Evolutionary conservation across 495 filamentous ascomycete species (phyloP).

Genomic region (Staphylotrichum tortipilum): DNA sequence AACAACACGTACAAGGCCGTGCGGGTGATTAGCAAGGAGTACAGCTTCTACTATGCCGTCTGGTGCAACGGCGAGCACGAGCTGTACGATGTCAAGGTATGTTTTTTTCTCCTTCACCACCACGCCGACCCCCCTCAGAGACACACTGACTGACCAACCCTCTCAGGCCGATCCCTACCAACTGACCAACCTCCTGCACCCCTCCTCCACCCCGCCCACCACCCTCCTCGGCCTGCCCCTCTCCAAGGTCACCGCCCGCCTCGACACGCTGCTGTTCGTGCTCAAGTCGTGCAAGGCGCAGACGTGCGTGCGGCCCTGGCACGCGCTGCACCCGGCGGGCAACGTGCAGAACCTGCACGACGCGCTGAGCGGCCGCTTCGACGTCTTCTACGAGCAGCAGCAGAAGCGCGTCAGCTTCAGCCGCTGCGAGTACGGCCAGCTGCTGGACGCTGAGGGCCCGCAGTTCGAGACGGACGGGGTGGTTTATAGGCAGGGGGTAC

Average conservation of each 20-base stretch:
- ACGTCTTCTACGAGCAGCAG: constrained; percentile 46
- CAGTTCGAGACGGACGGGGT: constrained; percentile 34
- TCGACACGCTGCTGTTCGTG: constrained; percentile 55
- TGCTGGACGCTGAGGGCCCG: constrained; percentile 53
- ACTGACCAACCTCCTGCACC: constrained; percentile 48
- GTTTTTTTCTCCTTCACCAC: constrained; percentile 8
- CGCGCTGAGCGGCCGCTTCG: constrained; percentile 43
- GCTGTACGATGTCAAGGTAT: constrained; percentile 51
- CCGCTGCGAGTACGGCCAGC: constrained; percentile 52
- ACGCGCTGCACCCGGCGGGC: constrained; percentile 46
- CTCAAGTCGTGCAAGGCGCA: constrained; percentile 54
- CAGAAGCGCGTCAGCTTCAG: constrained; percentile 44
- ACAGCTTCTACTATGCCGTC: constrained; percentile 56
- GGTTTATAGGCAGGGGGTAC: constrained; percentile 19
- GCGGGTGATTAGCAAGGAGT: constrained; percentile 44
- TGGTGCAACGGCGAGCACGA: constrained; percentile 61
- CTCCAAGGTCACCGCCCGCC: constrained; percentile 36
- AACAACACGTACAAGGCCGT: constrained; percentile 61
- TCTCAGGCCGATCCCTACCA: constrained; percentile 51
- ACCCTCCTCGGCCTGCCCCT: constrained; percentile 40
- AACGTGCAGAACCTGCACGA: constrained; percentile 32
- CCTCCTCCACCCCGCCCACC: constrained; percentile 7
- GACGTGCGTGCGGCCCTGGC: constrained; percentile 53
- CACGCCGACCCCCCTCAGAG: not conserved
- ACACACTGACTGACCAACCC: not conserved